Base-by-base conservation (phyloP, 1,284 basidiomycete genomes). In the Marasmius oreades region DNA sequence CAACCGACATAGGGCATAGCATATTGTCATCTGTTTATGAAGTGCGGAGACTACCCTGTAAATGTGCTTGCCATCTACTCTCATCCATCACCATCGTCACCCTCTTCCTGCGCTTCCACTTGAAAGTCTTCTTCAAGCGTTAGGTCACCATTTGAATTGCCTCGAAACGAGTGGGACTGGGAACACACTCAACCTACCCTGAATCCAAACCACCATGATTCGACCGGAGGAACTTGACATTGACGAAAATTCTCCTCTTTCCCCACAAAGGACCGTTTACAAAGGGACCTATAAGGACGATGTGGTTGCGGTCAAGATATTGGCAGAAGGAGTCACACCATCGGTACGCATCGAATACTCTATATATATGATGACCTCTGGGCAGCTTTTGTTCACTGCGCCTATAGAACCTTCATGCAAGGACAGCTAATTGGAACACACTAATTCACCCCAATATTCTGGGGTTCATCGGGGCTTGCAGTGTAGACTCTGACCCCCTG, bases 231-330 rank as follows among this genome's bases (percentile, higher is more conserved):
- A 54, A 12, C 28, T 54, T 43, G 39, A 46, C 5, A 44, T 54
- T 22, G 43, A 54, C 28, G 26, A 54, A 54, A 22, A 34, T n/a
- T 5, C 26, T 8, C 44, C 52, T 16, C 33, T 54, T 14, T 42
- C 16, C 1, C 8, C 42, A 36, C 26, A 22, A 5, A 46, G 34
- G 11, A 45, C 18, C 6, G 33, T 46, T 16, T 54, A 46, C 18
- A 33, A 34, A 22, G 43, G 42, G 14, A 54, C 26, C 10, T 26
- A 34, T 18, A 28, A 18, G 11, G 33, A 16, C 28, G 18, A 46
- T 26, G n/a, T 54, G 7, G 58, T 59, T 16, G 58, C 58, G 14
- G 50, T 59, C 10, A 59, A 56, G 20, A 23, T 56, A 11, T 26
- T 59, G 16, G 28, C 58, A 18, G 26, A 56, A 33, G 52, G 56